Evolutionary conservation across 192 early-diverging fungal genomes (phyloP), one percentile per base, ranked within the genome.

Genomic region (Coemansia sp.): DNA sequence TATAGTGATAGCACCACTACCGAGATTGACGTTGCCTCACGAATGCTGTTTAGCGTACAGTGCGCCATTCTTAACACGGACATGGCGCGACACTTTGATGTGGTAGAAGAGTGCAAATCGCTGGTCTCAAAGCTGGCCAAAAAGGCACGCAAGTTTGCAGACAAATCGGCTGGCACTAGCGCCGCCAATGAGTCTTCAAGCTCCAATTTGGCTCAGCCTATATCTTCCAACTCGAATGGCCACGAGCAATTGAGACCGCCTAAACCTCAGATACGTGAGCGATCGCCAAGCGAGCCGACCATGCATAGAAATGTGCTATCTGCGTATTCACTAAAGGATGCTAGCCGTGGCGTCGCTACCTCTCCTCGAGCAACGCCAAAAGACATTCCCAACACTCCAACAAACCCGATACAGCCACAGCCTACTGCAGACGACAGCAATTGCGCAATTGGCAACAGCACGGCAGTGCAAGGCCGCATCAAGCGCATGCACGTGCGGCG

Each of bases 41-140:
- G 79, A 22, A 81, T 81, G 74, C 67, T 72, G 27, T 66, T 56
- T 47, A 72, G 74, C 63, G 64, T 81, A 14, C 56, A 56, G 0
- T 43, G 91, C 63, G 89, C 86, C 41, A 93, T 97, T 60, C 82
- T 97, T 39, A 86, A 88, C 17, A 97, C 95, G 1, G 95, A 97
- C 69, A 97, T 97, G 95, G 77, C 84, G 2, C 86, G 89, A 9
- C 95, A 97, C 69, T 97, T 93, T 80, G 83, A 63, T 4, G 67
- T 88, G 17, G 79, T 86, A 11, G 85, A 87, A 47, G 68, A 86
- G 58, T 77, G 83, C 79, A 75, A 74, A 37, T 51, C 59, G 10
- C 62, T 84, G 24, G 75, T 84, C 3, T 68, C 69, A 24, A n/a
- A 61, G 45, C 52, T 84, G 3, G 67, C 70, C 29, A 75, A 73